Evolutionary conservation across 2,329 filamentous ascomycete genomes (phyloP), one percentile per base, ranked within the genome.

Genomic region (Fusarium chaquense): DNA sequence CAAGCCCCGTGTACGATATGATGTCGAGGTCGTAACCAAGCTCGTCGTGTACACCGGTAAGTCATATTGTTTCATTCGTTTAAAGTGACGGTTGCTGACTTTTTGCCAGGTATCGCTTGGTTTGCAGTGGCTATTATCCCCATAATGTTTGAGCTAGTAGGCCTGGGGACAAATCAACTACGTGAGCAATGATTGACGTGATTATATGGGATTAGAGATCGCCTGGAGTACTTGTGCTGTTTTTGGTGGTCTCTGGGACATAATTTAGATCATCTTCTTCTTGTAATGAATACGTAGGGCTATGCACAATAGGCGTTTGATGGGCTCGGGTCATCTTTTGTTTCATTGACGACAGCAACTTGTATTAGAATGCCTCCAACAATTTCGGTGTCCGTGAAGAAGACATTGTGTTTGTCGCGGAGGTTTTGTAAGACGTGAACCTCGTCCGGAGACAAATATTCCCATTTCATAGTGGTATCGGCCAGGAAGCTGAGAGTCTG

Each of bases 11-110:
- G 94, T 98, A 63, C 86, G 94, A 73, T 99, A 98, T 76, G 96
- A 99, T 80, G 95, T 98, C n/a, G 96, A 99, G 80, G 95, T 99
- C 40, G 92, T 99, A 38, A 98, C 96, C 7, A 98, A 98, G 81
- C 81, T 99, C 65, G 92, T 99, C 74, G 93, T 99, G 26, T 99
- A 99, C 82, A 87, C 91, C 62, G 96, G 95, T 93, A 82, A 80
- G 49, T 38, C 10, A 5, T 3, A 5, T 6, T 7, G 13, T 56
- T 54, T 47, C 20, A 3, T 43, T 11, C 8, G 35, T 11, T 7
- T 7, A 30, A 26, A n/a, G 33, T 20, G 15, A 20, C 12, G 8
- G 4, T 3, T 50, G n/a, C 69, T 75, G 36, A 56, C 46, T 16
- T 40, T 3, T 5, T 46, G 47, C 35, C 68, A 93, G 93, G 93